phyloP scores from a whole-genome alignment of 768 basidiomycete genomes.

The Termitomyces sp. region DNA sequence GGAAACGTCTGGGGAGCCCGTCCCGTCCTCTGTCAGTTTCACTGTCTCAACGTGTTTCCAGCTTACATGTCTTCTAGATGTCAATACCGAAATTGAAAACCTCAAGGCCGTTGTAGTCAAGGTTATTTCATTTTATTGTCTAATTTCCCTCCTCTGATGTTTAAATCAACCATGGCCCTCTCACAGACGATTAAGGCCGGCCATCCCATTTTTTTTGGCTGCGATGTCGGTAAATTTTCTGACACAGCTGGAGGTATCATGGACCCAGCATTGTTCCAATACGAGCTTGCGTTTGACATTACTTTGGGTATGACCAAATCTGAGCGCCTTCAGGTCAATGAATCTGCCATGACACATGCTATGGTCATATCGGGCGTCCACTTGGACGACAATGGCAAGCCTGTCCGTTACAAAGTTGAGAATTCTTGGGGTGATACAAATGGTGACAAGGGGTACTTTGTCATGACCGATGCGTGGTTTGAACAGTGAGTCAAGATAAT shows the following conservation, averaged over 20 bases:
- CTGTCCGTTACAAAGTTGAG: conserved; percentile 93
- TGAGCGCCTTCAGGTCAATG: conserved; percentile 73
- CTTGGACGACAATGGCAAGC: conserved; percentile 65
- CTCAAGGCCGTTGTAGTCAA: conserved; percentile 81
- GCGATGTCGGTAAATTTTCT: conserved; percentile 89
- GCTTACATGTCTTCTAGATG: conserved; percentile 45
- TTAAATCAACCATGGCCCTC: neutral
- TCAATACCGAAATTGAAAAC: conserved; percentile 79
- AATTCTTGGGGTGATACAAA: conserved; percentile 85
- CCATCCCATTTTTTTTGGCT: conserved; percentile 92
- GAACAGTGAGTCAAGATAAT: conserved; percentile 53
- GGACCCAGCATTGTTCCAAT: conserved; percentile 80
- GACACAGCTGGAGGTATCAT: conserved; percentile 71
- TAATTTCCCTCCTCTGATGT: neutral
- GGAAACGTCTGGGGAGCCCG: conserved; percentile 91
- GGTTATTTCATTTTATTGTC: conserved; percentile 22
- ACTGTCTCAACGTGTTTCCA: neutral
- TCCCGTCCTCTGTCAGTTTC: conserved; percentile 69
- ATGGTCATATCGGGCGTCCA: conserved; percentile 95
- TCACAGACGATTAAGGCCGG: conserved; percentile 73
- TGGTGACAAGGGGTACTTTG: conserved; percentile 83
- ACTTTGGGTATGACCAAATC: conserved; percentile 78
- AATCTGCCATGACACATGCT: conserved; percentile 92
- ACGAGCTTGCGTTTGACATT: conserved; percentile 86
- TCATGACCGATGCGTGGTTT: conserved; percentile 94